Percentiles rank a stretch among this genome's conserved stretches.
These are phyloP conservation scores for Helotiales sp. DNA, from an alignment of 2,329 filamentous ascomycete genomes.

Conservation along the genomic window DNA sequence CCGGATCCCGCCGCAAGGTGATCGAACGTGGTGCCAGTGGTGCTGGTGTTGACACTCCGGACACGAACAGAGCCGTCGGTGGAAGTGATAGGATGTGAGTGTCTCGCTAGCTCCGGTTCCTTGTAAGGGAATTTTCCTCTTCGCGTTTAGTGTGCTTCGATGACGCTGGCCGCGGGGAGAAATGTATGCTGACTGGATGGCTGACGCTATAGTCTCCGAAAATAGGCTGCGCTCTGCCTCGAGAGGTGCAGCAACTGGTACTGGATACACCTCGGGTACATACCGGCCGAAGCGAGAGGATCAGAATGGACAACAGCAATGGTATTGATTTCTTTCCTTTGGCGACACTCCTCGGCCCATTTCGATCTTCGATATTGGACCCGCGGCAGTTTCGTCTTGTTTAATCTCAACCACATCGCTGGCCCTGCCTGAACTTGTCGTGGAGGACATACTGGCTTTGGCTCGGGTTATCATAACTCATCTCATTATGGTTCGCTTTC, in stretches of 20 bases:
- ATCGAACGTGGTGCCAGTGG: slow-evolving; percentile 63
- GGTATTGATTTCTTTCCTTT: slow-evolving; percentile 35
- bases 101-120: slow-evolving; percentile 54
- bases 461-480: slow-evolving; percentile 31
- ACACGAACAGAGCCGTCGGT: slow-evolving; percentile 73
- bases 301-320: slow-evolving; percentile 38
- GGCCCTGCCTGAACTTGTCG: slow-evolving; percentile 27
- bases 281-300: slow-evolving; percentile 54
- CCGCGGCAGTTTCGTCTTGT: slow-evolving; percentile 31
- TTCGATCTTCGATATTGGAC: slow-evolving; percentile 28
- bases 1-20: slow-evolving; percentile 80
- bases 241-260: slow-evolving; percentile 59
- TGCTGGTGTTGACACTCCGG: slow-evolving; percentile 63
- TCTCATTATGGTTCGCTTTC: slow-evolving; percentile 35
- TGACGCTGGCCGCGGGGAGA: slow-evolving; percentile 74
- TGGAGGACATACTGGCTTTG: slow-evolving; percentile 27
- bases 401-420: slow-evolving; percentile 29
- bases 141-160: slow-evolving; percentile 77
- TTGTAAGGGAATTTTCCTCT: slow-evolving; percentile 87
- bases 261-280: slow-evolving; percentile 45
- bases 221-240: slow-evolving; percentile 84
- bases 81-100: slow-evolving; percentile 97
- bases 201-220: slow-evolving; percentile 81
- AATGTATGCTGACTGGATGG: slow-evolving; percentile 71
- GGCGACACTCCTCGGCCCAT: slow-evolving; percentile 31